Base-by-base conservation (phyloP, 2,329 filamentous ascomycete genomes). In the Colletotrichum caudatum region DNA sequence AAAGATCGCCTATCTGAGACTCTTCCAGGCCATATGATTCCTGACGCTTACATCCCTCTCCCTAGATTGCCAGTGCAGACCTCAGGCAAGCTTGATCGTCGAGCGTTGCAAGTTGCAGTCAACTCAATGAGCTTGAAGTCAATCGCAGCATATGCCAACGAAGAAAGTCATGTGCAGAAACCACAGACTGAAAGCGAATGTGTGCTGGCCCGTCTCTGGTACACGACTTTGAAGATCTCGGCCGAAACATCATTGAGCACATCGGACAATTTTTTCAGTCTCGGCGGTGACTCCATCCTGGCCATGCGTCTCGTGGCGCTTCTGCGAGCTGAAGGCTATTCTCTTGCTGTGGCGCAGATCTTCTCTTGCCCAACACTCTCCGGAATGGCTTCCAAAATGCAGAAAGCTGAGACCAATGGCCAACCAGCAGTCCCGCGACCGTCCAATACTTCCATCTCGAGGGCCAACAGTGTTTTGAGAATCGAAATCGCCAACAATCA, bases 251-350 rank as follows among this genome's bases (percentile, higher is more conserved):
- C 66, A 9, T 67, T 58, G 4, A 44, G 50, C 23, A 20, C 58
- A 7, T 64, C 59, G 18, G 72, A 75, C 61, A 75, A 75, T 59
- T 75, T 75, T 39, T 74, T 75, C 65, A 65, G 66, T 23, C 54
- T 73, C 29, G 74, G 74, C 9, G 74, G 26, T n/a, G 77, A 78
- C 39, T 78, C 77, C 1, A 73, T 78, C 11, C 69, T 71, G 0
- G 76, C 77, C 14, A 78, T 78, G 75, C 75, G 75, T 23, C 67
- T 78, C 20, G 76, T 77, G 8, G 37, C 73, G 1, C 62, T 73
- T 0, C 70, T 76, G 1, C 74, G 75, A 11, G 51, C 65, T 2
- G 71, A 77, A 18, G 73, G 65, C 3, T 37, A 77, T 14, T 63
- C 66, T 6, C 37, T 75, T 46, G 71, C 71, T 3, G 74, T 75